Base-by-base conservation (phyloP, 2,329 filamentous ascomycete species). In the Colletotrichum eleusines region DNA sequence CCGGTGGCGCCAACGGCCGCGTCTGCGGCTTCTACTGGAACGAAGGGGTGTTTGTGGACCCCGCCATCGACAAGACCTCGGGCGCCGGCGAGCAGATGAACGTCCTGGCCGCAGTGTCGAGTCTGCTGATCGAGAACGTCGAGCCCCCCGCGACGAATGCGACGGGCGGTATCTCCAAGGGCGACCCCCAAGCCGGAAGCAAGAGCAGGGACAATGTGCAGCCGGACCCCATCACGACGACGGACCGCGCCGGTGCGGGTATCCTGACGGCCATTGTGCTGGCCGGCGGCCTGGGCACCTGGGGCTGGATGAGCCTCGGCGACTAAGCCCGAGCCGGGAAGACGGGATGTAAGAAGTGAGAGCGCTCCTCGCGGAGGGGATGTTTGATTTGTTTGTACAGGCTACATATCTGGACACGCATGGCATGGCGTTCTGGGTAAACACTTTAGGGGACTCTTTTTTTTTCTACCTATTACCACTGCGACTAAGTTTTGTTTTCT, bases 21-120 rank as follows among this genome's bases (percentile, higher is more conserved):
- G 84, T 84, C 35, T 94, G 92, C 76, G 89, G 90, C 14, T 88
- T 91, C 73, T 86, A 86, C 74, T 93, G 91, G 91, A 85, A 82
- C 50, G 75, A 79, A 0, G 81, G 83, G 0, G 75, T 73, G 1
- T 88, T 82, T 71, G 77, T 84, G 1, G 82, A 83, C 38, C 84
- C 82, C 42, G 83, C 84, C 14, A 74, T 79, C 51, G 88, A 90
- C 73, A 84, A 87, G 65, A 89, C 87, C 5, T 83, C 82, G 31
- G 87, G 88, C 20, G 86, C 88, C 11, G 88, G 89, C 12, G 87
- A 90, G 76, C 83, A 86, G 75, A 88, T 91, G 83, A 87, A 85
- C 46, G 88, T 87, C 0, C 78, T 90, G 7, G 85, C 84, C 8
- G 84, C 88, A 4, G 84, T 91, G 16, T 85, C 85, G 16, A 83